Conservation (phyloP, 257 asterid genomes). For the Nicotiana noctiflora region DNA sequence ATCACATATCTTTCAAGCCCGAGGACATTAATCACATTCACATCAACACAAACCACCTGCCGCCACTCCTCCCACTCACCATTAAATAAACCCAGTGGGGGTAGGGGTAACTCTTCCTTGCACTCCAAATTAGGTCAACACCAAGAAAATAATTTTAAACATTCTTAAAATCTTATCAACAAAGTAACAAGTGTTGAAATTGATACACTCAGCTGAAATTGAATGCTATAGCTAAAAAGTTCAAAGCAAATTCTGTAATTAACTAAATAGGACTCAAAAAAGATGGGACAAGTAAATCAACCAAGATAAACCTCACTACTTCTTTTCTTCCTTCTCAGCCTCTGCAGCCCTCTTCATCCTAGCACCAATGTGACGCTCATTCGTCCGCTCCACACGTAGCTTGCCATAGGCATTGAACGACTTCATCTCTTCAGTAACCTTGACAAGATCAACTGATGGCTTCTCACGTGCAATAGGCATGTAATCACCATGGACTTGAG, state of each 20-base stretch:
- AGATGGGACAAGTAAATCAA: not conserved
- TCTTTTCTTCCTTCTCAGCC: not conserved
- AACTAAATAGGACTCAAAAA: not conserved
- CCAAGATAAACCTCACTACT: not conserved
- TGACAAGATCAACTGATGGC: conserved; percentile 15
- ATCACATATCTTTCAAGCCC: not conserved
- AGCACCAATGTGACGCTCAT: not conserved
- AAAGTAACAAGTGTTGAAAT: not conserved
- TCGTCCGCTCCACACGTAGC: not conserved
- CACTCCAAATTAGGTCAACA: not conserved
- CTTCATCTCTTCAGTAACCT: not conserved
- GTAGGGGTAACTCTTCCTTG: not conserved
- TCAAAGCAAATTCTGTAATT: not conserved
- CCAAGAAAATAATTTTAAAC: not conserved
- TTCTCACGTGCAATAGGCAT: conserved; percentile 4
- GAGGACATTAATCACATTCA: not conserved
- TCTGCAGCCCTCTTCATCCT: not conserved
- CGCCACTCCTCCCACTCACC: not conserved
- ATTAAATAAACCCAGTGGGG: not conserved
- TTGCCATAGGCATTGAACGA: not conserved
- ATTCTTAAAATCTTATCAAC: not conserved
- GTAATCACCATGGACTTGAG: not conserved
- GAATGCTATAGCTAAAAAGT: not conserved
- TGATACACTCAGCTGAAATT: conserved; percentile 7
- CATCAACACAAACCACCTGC: not conserved